Evolutionary conservation across 1,284 basidiomycete genomes (phyloP).

Genomic region (Rhodotorula sp.): DNA sequence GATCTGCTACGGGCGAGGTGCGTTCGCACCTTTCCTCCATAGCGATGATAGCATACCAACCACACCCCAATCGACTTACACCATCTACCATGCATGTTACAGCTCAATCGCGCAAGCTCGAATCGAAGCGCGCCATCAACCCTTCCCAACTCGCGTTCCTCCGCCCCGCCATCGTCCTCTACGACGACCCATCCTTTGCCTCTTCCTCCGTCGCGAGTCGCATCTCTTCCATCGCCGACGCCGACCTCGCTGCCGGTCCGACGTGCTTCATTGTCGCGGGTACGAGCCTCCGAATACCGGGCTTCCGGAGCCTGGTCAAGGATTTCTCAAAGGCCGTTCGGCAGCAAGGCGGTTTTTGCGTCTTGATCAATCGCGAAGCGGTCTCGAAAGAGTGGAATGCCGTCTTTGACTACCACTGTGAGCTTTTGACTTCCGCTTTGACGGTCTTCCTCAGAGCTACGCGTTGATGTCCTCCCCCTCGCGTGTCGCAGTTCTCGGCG

Average conservation of each 20-base stretch:
- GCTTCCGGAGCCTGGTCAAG: slow-evolving; percentile 85
- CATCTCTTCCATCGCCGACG: slow-evolving; percentile 69
- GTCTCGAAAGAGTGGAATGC: slow-evolving; percentile 78
- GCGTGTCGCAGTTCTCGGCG: slow-evolving; percentile 4
- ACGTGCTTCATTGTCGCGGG: slow-evolving; percentile 94
- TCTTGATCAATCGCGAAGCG: slow-evolving; percentile 79
- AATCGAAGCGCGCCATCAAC: not conserved
- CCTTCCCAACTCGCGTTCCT: slow-evolving; percentile 58
- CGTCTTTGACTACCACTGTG: slow-evolving; percentile 74
- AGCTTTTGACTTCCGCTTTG: not conserved
- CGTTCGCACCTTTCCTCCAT: not conserved
- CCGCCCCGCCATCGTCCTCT: slow-evolving; percentile 84
- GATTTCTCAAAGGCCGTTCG: slow-evolving; percentile 79
- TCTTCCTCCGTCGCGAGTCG: slow-evolving; percentile 59
- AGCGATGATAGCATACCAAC: not conserved
- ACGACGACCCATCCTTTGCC: slow-evolving; percentile 74
- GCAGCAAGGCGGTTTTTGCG: slow-evolving; percentile 62
- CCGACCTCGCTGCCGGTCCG: slow-evolving; percentile 63
- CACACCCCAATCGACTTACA: not conserved
- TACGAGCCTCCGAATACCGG: slow-evolving; percentile 91
- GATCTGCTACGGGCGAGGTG: slow-evolving; percentile 23
- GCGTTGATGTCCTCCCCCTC: too few species aligned
- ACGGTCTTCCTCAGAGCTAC: too few species aligned
- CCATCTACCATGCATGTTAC: not conserved
- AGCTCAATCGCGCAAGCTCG: slow-evolving; percentile 50